Conservation (phyloP, 75 land plant species). For the Larix kaempferi region DNA sequence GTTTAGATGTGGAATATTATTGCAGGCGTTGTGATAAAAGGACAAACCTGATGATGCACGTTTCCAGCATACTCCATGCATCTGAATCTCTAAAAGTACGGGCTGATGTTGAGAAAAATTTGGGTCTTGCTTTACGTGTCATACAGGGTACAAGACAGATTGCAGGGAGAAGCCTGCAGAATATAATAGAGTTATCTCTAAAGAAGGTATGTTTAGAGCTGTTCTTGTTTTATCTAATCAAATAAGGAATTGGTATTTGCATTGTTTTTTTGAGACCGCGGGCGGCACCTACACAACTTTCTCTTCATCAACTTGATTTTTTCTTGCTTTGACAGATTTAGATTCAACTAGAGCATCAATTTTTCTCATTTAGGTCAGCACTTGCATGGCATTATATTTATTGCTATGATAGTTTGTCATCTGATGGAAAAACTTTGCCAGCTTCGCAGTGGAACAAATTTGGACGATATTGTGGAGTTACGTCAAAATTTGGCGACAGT, state of each 20-base stretch:
- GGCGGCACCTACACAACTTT: too few relatives aligned
- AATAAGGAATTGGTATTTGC: background rate
- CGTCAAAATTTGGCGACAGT: background rate
- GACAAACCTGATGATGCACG: slow-evolving; percentile 51
- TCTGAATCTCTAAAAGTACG: slow-evolving; percentile 30
- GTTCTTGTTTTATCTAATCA: background rate
- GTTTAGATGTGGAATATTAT: slow-evolving; percentile 71
- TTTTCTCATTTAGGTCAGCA: background rate
- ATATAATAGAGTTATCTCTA: slow-evolving; percentile 25
- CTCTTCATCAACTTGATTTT: background rate
- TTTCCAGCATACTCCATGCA: slow-evolving; percentile 28
- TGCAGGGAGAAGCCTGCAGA: slow-evolving; percentile 25
- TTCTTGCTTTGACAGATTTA: background rate
- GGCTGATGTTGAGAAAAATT: slow-evolving; percentile 41
- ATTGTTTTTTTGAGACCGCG: too few relatives aligned
- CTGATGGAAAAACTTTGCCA: slow-evolving; percentile 5
- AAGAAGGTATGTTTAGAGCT: slow-evolving; percentile 37
- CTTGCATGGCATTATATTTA: background rate
- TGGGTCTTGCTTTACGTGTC: slow-evolving; percentile 44
- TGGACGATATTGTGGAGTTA: slow-evolving; percentile 12
- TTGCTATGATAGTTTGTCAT: background rate
- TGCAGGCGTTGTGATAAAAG: slow-evolving; percentile 86
- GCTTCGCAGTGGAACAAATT: slow-evolving; percentile 11
- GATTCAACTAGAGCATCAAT: background rate
- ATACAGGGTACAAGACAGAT: slow-evolving; percentile 45